Conservation (phyloP, 352 stramenopile species). For the Pythium biforme region DNA sequence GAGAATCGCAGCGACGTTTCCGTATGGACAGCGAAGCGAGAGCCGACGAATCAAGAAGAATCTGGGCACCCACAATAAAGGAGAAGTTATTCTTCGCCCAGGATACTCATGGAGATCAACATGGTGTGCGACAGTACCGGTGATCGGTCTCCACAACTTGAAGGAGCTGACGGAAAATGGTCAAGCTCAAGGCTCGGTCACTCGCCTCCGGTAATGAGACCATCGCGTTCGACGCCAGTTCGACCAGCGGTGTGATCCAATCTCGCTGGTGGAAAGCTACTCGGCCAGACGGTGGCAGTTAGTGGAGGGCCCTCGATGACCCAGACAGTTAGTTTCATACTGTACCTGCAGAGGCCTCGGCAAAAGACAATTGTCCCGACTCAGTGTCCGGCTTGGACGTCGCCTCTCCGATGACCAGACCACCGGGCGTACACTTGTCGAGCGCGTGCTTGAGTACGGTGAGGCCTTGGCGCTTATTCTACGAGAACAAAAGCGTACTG, state of each 20-base stretch:
- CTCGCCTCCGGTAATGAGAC: constrained; percentile 49
- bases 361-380: neutral
- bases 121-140: constrained; percentile 40
- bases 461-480: constrained; percentile 15
- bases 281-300: neutral
- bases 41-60: constrained; percentile 51
- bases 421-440: neutral
- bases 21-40: constrained; percentile 61
- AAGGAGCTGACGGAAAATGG: constrained; percentile 36
- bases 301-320: too few relatives aligned
- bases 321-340: too few relatives aligned
- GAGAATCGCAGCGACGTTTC: constrained; percentile 62
- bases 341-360: constrained; percentile 7
- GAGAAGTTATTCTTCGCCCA: too few relatives aligned
- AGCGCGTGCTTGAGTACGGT: constrained; percentile 15
- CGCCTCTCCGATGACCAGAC: neutral
- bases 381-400: neutral
- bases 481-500: neutral
- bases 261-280: constrained; percentile 41
- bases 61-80: constrained; percentile 25
- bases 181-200: constrained; percentile 40
- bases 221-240: constrained; percentile 72
- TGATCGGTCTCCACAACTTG: constrained; percentile 33
- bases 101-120: too few relatives aligned
- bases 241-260: constrained; percentile 56